Evolutionary conservation across 2,329 filamentous ascomycete species (phyloP), one percentile per base, ranked within the genome.

Genomic region (Plenodomus lindquistii): DNA sequence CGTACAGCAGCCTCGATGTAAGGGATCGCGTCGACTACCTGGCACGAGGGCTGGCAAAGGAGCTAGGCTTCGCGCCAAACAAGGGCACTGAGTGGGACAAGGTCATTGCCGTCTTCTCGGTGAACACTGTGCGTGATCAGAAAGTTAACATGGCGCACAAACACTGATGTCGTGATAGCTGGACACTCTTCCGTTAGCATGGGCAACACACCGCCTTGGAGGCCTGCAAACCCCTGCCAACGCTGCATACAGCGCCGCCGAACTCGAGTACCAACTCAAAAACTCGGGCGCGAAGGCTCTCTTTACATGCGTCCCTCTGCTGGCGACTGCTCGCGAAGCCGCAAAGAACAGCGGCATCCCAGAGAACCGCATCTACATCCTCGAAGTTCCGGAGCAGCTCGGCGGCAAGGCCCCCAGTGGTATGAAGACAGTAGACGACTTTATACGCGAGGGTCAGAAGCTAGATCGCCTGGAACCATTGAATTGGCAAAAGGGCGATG

Each of bases 51-150:
- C 74, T 95, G 27, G 81, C 82, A 35, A 85, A 88, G 66, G 84
- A 89, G 54, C 80, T 94, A 50, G 85, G 83, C 37, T 91, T 89
- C 80, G 71, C 80, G 38, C 84, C 87, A 7, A 86, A 89, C 57
- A 71, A 84, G 47, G 89, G 87, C 11, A 83, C 83, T 0, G 88
- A 92, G 67, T 94, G 87, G 86, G 89, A 94, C 63, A 91, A 91
- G 70, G 87, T 92, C 19, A 77, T 90, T 40, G 86, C 79, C 4
- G 76, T 92, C 21, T 95, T 89, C 73, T 86, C 86, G n/a, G 73
- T 91, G 50, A 95, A 95, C 67, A 90, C 89, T 22, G 87, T 90
- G 72, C 50, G 81, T 67, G 37, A 42, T n/a, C 18, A 15, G 10
- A 34, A 17, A 19, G 22, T 11, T 10, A 13, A 15, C 35, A 18